Percentiles rank a stretch among this genome's conserved stretches.
Conservation (phyloP, 768 basidiomycete species). For the Mycena epipterygia region DNA sequence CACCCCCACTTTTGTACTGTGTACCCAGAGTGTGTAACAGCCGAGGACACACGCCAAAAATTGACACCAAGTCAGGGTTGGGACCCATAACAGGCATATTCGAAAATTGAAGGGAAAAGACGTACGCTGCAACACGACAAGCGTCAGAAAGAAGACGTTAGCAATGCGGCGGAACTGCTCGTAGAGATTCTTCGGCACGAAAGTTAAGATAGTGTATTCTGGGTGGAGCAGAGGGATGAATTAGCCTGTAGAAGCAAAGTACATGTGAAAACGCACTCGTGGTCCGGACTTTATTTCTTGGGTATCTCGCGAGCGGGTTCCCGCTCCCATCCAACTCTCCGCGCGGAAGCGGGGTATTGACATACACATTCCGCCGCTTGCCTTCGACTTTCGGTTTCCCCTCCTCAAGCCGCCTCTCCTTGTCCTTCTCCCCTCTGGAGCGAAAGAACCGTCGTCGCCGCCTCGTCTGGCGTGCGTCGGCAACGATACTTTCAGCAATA, state of each 20-base stretch:
- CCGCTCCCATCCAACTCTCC: constrained; percentile 77
- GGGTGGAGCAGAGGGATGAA: constrained; percentile 18
- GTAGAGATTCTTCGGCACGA: constrained; percentile 93
- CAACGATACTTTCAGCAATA: constrained; percentile 87
- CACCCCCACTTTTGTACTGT: no score
- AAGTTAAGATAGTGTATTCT: constrained; percentile 94
- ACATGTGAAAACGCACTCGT: constrained; percentile 74
- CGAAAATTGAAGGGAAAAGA: not conserved
- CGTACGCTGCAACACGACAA: constrained; percentile 86
- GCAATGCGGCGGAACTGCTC: constrained; percentile 96
- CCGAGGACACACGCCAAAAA: no score
- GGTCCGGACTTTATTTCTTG: constrained; percentile 94
- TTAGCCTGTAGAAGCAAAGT: not conserved
- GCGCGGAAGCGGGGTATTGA: constrained; percentile 78
- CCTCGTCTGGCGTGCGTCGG: constrained; percentile 78
- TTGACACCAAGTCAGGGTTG: not conserved
- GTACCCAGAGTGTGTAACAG: no score
- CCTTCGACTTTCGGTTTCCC: constrained; percentile 12
- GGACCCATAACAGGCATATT: not conserved
- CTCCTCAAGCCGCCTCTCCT: constrained; percentile 8
- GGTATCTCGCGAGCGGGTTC: constrained; percentile 86
- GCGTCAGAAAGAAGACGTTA: constrained; percentile 90
- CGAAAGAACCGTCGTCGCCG: constrained; percentile 75
- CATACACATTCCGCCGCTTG: constrained; percentile 79
- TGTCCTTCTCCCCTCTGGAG: constrained; percentile 57